Evolutionary conservation across 352 stramenopile species (phyloP), one percentile per base, ranked within the genome.

Genomic region (Peronospora destructor): DNA sequence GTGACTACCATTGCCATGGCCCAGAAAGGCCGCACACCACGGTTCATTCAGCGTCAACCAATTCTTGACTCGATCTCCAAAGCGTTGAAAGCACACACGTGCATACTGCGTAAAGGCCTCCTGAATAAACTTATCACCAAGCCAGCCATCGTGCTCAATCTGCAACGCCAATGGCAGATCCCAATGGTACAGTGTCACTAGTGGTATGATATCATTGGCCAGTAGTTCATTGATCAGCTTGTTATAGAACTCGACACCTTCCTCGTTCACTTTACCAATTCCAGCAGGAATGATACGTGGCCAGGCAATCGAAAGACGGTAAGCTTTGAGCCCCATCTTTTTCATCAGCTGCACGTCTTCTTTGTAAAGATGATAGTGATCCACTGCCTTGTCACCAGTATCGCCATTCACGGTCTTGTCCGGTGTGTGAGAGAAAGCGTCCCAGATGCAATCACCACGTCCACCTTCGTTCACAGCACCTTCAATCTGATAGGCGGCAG

Each of bases 181-280:
- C 94, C 94, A 98, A 66, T 98, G 94, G 62, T 97, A 98, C 4
- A 98, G 59, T 14, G 93, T 97, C 17, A 96, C 79, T 16, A 90
- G 67, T n/a, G 91, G 93, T 43, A 79, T 73, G 52, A 98, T 97
- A 56, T 61, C 72, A 26, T 77, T 65, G 28, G 53, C 68, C n/a
- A 96, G 23, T 8, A 98, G 68, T 28, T 75, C 66, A 53, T 97
- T 65, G 52, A 97, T 94, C 1, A 98, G 55, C 5, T 75, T 53
- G 55, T 93, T 85, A 71, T 98, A 98, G 66, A 97, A 96, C 9
- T 65, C 48, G 6, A 98, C 70, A 23, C 91, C 91, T 23, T 78
- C 68, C 34, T 82, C 67, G 60, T 97, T 97, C 32, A 94, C 67
- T 25, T 66, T 65, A 48, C 73, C 57, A 1, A 66, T 60, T 10